Evolutionary conservation across 2,329 filamentous ascomycete species (phyloP), one percentile per base, ranked within the genome.

Genomic region (Furcasterigmium sp.): DNA sequence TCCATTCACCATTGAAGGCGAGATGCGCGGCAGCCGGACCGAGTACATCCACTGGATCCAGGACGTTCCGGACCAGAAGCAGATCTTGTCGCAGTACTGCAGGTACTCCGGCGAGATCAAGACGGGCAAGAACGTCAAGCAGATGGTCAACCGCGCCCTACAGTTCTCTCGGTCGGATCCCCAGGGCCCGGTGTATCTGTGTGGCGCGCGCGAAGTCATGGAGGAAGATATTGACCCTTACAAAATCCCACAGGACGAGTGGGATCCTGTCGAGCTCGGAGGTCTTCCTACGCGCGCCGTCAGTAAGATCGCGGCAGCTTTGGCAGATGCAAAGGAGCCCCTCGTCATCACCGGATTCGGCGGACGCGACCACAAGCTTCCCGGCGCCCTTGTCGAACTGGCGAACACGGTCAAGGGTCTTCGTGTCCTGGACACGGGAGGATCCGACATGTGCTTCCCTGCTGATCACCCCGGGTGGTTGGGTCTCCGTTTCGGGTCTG

Each of bases 381-480:
- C 84, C 0, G 65, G 56, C 1, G 78, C 79, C 4, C 66, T 91
- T 17, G 83, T 88, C 0, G 70, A 78, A 39, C 65, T 91, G 19
- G 84, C 85, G 3, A 68, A 87, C 53, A 76, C 75, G 0, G 69
- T 91, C 32, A 82, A 80, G 56, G 82, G 82, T 0, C 59, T 91
- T 20, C 72, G 82, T 3, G 85, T 91, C 4, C 67, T 91, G 7
- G 87, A 91, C 57, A 85, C 83, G 0, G 85, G 84, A 15, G 86
- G 85, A 35, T 85, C 82, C 54, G 86, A 91, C 55, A 87, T 91
- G 85, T 87, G 82, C 56, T 90, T 91, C 63, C 86, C 85, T 0
- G 82, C 78, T 1, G 71, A 84, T 42, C 85, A 90, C 53, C 79
- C 75, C 2, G 79, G 67, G 1, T 87, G 78, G 68, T 58, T 88